A percentile compares a stretch with the other conserved stretches of the same genome.
Evolutionary conservation across 1,284 basidiomycete genomes (phyloP).

Genomic region (Takashimella koratensis): DNA sequence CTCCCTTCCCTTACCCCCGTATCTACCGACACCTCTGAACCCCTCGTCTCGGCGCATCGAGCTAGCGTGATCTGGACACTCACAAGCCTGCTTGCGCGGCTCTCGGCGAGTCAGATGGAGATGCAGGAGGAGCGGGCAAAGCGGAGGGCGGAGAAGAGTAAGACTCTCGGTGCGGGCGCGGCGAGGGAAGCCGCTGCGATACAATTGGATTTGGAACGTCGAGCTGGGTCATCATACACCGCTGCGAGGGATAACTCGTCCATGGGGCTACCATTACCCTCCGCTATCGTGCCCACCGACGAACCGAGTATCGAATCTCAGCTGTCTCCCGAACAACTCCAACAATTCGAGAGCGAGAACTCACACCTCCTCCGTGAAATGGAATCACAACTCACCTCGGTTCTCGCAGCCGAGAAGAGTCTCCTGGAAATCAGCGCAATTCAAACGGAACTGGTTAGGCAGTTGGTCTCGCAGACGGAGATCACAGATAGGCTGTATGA

Average conservation of each 20-base stretch:
- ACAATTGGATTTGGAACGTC: conserved; percentile 3
- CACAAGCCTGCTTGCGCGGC: conserved; percentile 50
- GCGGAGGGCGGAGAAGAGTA: conserved; percentile 42
- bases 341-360: conserved; percentile 56
- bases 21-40: conserved; percentile 20
- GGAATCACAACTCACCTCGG: conserved; percentile 51
- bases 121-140: conserved; percentile 54
- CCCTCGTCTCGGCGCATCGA: conserved; percentile 52
- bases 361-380: conserved; percentile 53
- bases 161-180: conserved; percentile 41
- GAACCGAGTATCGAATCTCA: conserved; percentile 36
- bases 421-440: conserved; percentile 55
- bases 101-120: conserved; percentile 48
- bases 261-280: not conserved
- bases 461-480: conserved; percentile 55
- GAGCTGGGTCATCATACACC: not conserved
- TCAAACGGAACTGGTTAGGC: conserved; percentile 56
- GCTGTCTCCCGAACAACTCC: conserved; percentile 51
- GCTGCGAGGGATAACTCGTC: not conserved
- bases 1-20: conserved; percentile 44
- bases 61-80: conserved; percentile 53
- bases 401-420: conserved; percentile 54
- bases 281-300: conserved; percentile 23
- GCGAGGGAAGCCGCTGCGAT: conserved; percentile 26
- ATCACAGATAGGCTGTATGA: conserved; percentile 54